Conservation (phyloP, 495 filamentous ascomycete species). For the Penicillium daleae region DNA sequence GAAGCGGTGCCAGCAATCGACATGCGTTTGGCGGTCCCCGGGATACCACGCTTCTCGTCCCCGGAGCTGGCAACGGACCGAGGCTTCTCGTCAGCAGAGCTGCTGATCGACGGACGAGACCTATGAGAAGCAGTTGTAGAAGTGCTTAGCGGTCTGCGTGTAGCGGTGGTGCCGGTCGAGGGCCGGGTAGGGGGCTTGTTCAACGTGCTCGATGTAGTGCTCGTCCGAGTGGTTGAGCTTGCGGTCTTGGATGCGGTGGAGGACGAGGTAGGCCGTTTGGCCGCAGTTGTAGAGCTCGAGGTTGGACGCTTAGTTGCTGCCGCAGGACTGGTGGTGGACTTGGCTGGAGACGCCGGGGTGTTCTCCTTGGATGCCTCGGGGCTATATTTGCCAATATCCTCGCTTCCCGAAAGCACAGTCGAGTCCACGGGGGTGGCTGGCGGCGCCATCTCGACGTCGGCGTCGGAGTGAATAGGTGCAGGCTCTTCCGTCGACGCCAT, state of each 20-base stretch:
- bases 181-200: constrained; percentile 52
- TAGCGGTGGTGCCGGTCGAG: constrained; percentile 37
- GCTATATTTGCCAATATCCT: constrained; percentile 43
- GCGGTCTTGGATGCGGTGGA: constrained; percentile 37
- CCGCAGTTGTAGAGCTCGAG: constrained; percentile 33
- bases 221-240: constrained; percentile 32
- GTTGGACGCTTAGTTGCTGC: constrained; percentile 37
- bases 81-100: constrained; percentile 54
- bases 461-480: constrained; percentile 32
- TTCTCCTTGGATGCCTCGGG: constrained; percentile 50
- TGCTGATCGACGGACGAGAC: constrained; percentile 50
- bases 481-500: constrained; percentile 50
- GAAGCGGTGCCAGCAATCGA: constrained; percentile 46
- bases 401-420: constrained; percentile 41
- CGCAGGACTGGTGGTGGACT: constrained; percentile 31
- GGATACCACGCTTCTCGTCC: constrained; percentile 51
- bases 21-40: constrained; percentile 52
- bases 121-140: constrained; percentile 49
- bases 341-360: constrained; percentile 34
- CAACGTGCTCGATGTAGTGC: constrained; percentile 37
- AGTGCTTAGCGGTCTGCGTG: constrained; percentile 44
- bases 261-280: constrained; percentile 43
- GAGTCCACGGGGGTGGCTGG: constrained; percentile 49
- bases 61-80: constrained; percentile 49
- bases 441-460: constrained; percentile 36